phyloP scores from a whole-genome alignment of 306 rosid genomes.

The Cicer cuneatum region DNA sequence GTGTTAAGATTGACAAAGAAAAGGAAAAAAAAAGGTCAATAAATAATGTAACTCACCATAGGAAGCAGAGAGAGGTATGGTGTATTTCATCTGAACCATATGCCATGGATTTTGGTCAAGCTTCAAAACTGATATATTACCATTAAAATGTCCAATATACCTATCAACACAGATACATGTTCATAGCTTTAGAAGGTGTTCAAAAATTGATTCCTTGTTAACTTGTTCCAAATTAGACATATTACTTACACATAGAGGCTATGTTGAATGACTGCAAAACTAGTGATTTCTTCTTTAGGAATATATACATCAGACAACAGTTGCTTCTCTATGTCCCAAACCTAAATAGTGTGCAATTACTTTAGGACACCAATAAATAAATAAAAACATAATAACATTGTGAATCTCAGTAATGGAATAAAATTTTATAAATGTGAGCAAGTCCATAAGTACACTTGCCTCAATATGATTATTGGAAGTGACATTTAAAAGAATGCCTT shows the following conservation, averaged over 20 bases:
- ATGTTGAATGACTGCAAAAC: conserved; percentile 63
- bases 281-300: conserved; percentile 65
- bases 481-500: conserved; percentile 73
- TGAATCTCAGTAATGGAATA: conserved; percentile 3
- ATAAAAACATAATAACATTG: not conserved
- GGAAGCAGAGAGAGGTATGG: conserved; percentile 72
- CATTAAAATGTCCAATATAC: conserved; percentile 75
- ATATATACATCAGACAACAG: conserved; percentile 53
- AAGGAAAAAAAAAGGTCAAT: not conserved
- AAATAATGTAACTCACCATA: conserved; percentile 62
- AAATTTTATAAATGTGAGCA: conserved; percentile 9
- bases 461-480: conserved; percentile 73
- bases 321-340: conserved; percentile 86
- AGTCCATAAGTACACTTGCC: conserved; percentile 56
- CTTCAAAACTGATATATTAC: conserved; percentile 77
- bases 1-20: not conserved
- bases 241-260: conserved; percentile 71
- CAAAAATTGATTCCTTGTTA: not conserved
- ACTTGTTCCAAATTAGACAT: conserved; percentile 23
- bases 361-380: conserved; percentile 26
- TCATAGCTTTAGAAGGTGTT: conserved; percentile 15
- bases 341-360: conserved; percentile 54
- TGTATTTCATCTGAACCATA: conserved; percentile 66
- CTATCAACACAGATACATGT: conserved; percentile 53
- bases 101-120: conserved; percentile 68